Conservation (phyloP, 1,284 basidiomycete species). For the Gymnopus androsaceus region DNA sequence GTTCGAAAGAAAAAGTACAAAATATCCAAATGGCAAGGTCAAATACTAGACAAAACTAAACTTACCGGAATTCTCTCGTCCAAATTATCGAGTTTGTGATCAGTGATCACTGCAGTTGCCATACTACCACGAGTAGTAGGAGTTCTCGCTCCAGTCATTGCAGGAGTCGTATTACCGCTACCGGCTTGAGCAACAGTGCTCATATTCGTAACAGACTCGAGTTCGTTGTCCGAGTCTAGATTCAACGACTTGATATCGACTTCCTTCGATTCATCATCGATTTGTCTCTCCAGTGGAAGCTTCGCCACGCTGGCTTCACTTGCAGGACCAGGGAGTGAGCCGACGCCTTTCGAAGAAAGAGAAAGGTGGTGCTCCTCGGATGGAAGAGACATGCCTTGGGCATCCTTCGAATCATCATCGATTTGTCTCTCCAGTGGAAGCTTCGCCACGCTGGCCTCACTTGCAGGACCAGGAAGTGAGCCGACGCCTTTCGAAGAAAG, state of each 20-base stretch:
- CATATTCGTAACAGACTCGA: constrained; percentile 17
- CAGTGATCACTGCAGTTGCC: neutral
- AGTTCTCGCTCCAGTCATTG: neutral
- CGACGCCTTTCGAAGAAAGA: too few relatives aligned
- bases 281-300: too few relatives aligned
- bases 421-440: constrained; percentile 30
- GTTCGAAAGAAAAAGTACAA: neutral
- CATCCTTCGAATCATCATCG: neutral
- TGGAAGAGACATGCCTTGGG: too few relatives aligned
- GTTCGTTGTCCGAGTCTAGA: neutral
- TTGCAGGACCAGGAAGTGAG: constrained; percentile 29
- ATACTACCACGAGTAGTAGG: neutral
- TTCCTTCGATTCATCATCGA: neutral
- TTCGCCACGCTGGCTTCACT: too few relatives aligned
- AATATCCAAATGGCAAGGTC: neutral
- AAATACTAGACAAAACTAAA: neutral
- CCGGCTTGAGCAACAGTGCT: constrained; percentile 22
- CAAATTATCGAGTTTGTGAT: too few relatives aligned
- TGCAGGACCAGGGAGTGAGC: too few relatives aligned
- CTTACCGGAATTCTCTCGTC: neutral
- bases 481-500: constrained; percentile 27
- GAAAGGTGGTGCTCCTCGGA: constrained; percentile 15
- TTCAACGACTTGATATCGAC: too few relatives aligned
- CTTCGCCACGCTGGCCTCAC: constrained; percentile 32
- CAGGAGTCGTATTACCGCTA: neutral